These are phyloP conservation scores for Fusarium sublunatum DNA, from an alignment of 2,329 filamentous ascomycete species.

Conservation along the genomic window DNA sequence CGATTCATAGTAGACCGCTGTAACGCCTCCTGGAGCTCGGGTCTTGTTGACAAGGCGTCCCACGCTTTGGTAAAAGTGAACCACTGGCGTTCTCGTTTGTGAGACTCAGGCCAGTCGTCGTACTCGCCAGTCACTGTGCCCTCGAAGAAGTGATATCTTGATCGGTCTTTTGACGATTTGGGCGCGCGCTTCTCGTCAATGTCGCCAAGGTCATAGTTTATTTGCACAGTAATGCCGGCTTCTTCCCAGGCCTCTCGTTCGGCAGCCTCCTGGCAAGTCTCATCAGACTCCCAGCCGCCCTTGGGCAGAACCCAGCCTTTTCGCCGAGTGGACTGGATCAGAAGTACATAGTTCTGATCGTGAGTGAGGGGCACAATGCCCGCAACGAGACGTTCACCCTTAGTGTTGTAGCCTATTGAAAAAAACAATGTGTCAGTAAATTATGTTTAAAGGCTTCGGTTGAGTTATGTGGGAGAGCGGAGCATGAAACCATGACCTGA, in stretches of 20 bases:
- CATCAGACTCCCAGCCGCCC: conserved; percentile 96
- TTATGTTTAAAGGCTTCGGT: conserved; percentile 6
- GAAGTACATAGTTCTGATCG: conserved; percentile 87
- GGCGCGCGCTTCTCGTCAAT: conserved; percentile 87
- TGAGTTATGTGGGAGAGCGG: conserved; percentile 3
- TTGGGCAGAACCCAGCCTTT: conserved; percentile 98
- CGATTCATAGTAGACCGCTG: conserved; percentile 78
- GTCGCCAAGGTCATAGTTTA: conserved; percentile 86
- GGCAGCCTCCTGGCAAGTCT: conserved; percentile 86
- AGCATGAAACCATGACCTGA: conserved; percentile 10
- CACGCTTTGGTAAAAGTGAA: conserved; percentile 86
- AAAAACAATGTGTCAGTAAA: conserved; percentile 38
- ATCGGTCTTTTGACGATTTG: conserved; percentile 73
- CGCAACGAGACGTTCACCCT: conserved; percentile 94
- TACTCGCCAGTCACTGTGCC: conserved; percentile 89
- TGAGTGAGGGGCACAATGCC: conserved; percentile 90
- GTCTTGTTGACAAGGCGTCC: conserved; percentile 78
- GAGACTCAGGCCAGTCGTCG: conserved; percentile 89
- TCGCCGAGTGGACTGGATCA: conserved; percentile 92
- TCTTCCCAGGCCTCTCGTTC: conserved; percentile 97
- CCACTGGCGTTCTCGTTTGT: conserved; percentile 92
- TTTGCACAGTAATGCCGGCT: conserved; percentile 87
- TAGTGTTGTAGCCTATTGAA: conserved; percentile 83
- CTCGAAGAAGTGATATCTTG: conserved; percentile 84
- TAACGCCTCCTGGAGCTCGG: conserved; percentile 89